Evolutionary conservation across 257 asterid genomes (phyloP), one percentile per base, ranked within the genome.

Genomic region (Thymus quinquecostatus): DNA sequence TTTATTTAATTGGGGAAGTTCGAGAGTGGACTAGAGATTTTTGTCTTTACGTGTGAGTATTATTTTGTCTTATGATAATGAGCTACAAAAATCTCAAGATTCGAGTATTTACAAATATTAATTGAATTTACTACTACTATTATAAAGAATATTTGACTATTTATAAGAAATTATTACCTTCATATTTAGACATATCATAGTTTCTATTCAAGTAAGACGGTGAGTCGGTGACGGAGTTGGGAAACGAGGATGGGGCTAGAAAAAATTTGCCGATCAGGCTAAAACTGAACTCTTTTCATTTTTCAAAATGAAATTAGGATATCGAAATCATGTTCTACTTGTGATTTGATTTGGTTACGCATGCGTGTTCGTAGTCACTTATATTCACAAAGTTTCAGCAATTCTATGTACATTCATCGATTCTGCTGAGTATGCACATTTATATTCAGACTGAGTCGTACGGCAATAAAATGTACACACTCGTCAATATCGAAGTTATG

Each of bases 11-110:
- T 65, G 10, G 30, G 51, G 4, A 60, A 53, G 41, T 70, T 21
- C 49, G 66, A 60, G 59, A 59, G 70, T 65, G 73, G 65, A 55
- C 67, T 58, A 34, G 36, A 2, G 45, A 28, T 76, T 14, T 77
- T 73, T 73, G 41, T 71, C 58, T 34, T 68, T 30, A 38, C 30
- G 13, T 11, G n/a, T 11, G 14, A 55, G 64, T 32, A 30, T 69
- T 40, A 32, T 41, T 53, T 63, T 63, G 71, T 43, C 71, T 66
- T 66, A 47, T 64, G 36, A 64, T 38, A 38, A 64, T 49, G 57
- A 28, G 57, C 69, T 28, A 47, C 10, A 45, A 5, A 45, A 5
- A 45, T 2, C 6, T n/a, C 2, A 44, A 44, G 56, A 47, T 60
- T 5, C 38, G 29, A 3, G 13, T 27, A 60, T 60, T 36, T 38